Percentiles rank a stretch among this genome's conserved stretches.
These are phyloP conservation scores for Chalciporus sphaerocephalus DNA, from an alignment of 768 basidiomycete species.

Conservation along the genomic window DNA sequence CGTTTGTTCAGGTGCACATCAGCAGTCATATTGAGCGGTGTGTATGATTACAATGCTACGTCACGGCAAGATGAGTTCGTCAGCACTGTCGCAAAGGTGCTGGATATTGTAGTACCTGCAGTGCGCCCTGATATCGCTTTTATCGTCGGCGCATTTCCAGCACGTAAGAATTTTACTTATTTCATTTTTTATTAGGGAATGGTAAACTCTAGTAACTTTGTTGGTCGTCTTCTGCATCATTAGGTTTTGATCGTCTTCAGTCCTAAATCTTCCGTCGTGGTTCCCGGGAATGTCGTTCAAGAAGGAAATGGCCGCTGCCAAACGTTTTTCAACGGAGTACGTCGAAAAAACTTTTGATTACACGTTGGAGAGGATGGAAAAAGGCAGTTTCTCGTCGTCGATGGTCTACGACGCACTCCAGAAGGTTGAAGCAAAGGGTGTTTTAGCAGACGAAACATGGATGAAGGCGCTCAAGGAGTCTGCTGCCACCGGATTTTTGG, in stretches of 20 bases:
- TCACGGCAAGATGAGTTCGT: conserved; percentile 8
- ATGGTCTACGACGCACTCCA: conserved; percentile 6
- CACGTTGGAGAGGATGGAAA: background rate
- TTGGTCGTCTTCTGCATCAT: background rate
- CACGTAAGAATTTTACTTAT: background rate
- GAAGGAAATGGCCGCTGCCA: background rate
- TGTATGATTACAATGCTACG: conserved; percentile 2
- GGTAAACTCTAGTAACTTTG: too few species aligned
- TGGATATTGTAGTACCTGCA: background rate
- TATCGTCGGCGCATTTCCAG: background rate
- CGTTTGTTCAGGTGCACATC: conserved; percentile 4
- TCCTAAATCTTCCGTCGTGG: conserved; percentile 6
- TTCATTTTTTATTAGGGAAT: background rate
- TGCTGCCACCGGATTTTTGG: conserved; percentile 3
- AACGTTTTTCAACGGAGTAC: background rate
- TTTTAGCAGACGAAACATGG: background rate
- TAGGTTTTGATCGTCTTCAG: background rate
- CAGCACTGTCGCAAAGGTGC: background rate
- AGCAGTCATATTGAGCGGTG: conserved; percentile 1
- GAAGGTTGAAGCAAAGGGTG: background rate
- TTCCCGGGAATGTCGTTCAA: conserved; percentile 5
- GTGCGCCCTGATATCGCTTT: background rate
- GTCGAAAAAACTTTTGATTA: conserved; percentile 5
- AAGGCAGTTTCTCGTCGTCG: background rate
- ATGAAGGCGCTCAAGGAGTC: background rate